Percentiles rank a stretch among this genome's conserved stretches.
Conservation (phyloP, 2,329 filamentous ascomycete genomes). For the Huntiella omanensis region DNA sequence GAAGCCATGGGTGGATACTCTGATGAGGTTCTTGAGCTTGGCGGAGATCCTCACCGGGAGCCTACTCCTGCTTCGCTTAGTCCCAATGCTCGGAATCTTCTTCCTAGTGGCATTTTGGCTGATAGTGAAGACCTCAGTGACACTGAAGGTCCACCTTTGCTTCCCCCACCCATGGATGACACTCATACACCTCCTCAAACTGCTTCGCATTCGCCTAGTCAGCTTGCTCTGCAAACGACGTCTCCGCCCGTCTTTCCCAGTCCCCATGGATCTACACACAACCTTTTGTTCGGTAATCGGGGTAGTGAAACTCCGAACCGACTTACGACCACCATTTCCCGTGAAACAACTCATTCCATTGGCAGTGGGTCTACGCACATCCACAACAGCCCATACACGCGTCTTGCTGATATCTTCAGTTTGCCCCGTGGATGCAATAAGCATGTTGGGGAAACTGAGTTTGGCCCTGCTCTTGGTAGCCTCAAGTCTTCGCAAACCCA, state of each 20-base stretch:
- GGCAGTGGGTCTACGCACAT: conserved; percentile 23
- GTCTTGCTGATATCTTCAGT: conserved; percentile 30
- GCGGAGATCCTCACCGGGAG: background rate
- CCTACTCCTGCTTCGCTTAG: conserved; percentile 39
- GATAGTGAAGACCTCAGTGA: conserved; percentile 26
- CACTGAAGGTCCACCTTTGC: conserved; percentile 33
- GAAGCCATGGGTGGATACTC: background rate
- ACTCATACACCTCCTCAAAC: conserved; percentile 16
- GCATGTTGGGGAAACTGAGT: conserved; percentile 24
- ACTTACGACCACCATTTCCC: conserved; percentile 7
- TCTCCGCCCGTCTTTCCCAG: conserved; percentile 41
- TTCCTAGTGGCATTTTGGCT: conserved; percentile 50
- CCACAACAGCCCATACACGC: conserved; percentile 14
- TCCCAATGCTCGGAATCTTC: conserved; percentile 52
- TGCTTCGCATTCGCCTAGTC: conserved; percentile 32
- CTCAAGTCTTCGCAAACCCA: conserved; percentile 57
- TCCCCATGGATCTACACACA: conserved; percentile 40
- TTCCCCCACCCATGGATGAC: conserved; percentile 17
- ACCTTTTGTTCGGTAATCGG: conserved; percentile 31
- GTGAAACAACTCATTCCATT: conserved; percentile 16
- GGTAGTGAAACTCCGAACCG: conserved; percentile 10
- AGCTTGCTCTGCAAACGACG: conserved; percentile 35
- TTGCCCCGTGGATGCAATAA: conserved; percentile 40
- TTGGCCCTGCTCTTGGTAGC: conserved; percentile 47
- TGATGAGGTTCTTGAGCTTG: background rate